A percentile compares a stretch with the other conserved stretches of the same genome.
phyloP scores from a whole-genome alignment of 2,329 filamentous ascomycete genomes.

The Fusarium sublunatum region DNA sequence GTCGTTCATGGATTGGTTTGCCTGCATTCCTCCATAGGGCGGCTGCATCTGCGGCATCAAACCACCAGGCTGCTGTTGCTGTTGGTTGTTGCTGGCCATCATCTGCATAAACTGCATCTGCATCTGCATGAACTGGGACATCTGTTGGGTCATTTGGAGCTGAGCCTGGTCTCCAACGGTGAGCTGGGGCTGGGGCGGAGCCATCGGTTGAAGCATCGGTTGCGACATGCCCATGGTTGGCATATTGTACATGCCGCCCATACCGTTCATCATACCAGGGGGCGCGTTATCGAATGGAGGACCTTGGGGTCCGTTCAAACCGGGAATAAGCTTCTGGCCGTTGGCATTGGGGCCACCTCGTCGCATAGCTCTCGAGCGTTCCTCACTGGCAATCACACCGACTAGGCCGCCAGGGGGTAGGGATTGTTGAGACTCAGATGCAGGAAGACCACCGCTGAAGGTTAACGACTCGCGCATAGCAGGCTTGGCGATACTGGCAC shows the following conservation, averaged over 20 bases:
- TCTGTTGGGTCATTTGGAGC: conserved; percentile 83
- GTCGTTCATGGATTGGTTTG: conserved; percentile 58
- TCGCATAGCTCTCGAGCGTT: conserved; percentile 80
- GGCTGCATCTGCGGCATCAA: conserved; percentile 46
- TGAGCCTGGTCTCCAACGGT: conserved; percentile 77
- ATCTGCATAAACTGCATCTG: conserved; percentile 96
- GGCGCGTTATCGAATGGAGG: conserved; percentile 61
- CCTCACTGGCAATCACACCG: conserved; percentile 87
- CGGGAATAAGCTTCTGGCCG: conserved; percentile 54
- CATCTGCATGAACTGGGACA: conserved; percentile 91
- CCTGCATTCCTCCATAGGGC: conserved; percentile 45
- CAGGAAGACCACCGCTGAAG: conserved; percentile 68
- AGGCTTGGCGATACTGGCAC: conserved; percentile 79
- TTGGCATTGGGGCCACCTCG: conserved; percentile 81
- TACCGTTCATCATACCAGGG: conserved; percentile 56
- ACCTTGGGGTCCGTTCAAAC: conserved; percentile 52
- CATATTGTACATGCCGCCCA: conserved; percentile 48
- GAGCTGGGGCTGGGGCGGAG: conserved; percentile 57
- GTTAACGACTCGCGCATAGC: conserved; percentile 79
- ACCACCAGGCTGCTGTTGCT: conserved; percentile 39
- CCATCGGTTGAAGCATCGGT: conserved; percentile 49
- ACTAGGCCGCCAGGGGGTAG: conserved; percentile 81
- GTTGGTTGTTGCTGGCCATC: conserved; percentile 63
- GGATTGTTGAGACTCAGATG: conserved; percentile 51
- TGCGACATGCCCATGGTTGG: conserved; percentile 47